A percentile compares a stretch with the other conserved stretches of the same genome.
Conservation (phyloP, 805 yeast genomes). For the Saccharomycopsis malanga region DNA sequence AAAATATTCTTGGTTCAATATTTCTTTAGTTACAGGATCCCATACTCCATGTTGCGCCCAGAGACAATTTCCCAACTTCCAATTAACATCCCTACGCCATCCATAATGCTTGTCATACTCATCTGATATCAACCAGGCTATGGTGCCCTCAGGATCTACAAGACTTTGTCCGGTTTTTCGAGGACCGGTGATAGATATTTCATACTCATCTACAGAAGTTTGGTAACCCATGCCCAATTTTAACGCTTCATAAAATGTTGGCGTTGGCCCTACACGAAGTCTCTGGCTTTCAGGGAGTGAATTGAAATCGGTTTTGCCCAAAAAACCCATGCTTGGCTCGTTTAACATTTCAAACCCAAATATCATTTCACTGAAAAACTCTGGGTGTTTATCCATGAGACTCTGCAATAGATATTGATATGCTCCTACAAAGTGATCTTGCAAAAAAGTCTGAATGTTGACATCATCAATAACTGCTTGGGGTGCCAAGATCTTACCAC, state of each 20-base stretch:
- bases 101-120: constrained; percentile 49
- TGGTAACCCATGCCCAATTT: constrained; percentile 73
- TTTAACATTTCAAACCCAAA: constrained; percentile 81
- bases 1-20: constrained; percentile 49
- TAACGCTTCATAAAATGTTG: constrained; percentile 71
- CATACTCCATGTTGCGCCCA: constrained; percentile 81
- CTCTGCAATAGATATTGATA: constrained; percentile 39
- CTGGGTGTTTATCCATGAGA: constrained; percentile 36
- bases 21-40: constrained; percentile 38
- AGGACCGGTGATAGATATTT: constrained; percentile 72
- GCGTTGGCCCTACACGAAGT: constrained; percentile 71
- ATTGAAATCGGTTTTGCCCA: constrained; percentile 54
- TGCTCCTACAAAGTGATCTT: constrained; percentile 52
- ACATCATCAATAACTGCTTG: constrained; percentile 60
- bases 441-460: constrained; percentile 75
- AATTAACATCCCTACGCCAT: constrained; percentile 54
- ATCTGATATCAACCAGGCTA: constrained; percentile 59
- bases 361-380: constrained; percentile 41
- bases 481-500: constrained; percentile 74
- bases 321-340: constrained; percentile 75
- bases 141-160: constrained; percentile 60
- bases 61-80: constrained; percentile 72
- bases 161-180: constrained; percentile 47
- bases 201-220: constrained; percentile 60
- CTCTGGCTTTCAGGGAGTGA: constrained; percentile 53